Conservation (phyloP, 805 yeast genomes). For the Yarrowia divulgata region DNA sequence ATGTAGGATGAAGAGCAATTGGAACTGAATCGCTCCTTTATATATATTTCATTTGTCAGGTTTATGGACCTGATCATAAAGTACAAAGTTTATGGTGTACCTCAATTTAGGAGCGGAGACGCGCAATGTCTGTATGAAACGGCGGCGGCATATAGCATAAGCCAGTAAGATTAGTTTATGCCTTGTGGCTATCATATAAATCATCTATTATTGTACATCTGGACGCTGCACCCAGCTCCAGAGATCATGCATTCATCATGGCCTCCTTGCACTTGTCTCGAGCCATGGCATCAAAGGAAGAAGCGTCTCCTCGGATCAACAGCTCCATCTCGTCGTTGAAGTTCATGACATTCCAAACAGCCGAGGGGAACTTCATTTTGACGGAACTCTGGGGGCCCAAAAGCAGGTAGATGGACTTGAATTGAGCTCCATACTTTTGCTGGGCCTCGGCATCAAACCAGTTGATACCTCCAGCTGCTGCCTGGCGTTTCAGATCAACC, state of each 20-base stretch:
- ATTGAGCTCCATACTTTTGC: slow-evolving; percentile 30
- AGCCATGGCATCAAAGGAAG: neutral
- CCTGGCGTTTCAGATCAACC: slow-evolving; percentile 28
- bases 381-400: slow-evolving; percentile 31
- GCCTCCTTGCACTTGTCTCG: slow-evolving; percentile 6
- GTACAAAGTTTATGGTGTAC: neutral
- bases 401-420: slow-evolving; percentile 25
- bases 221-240: neutral
- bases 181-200: neutral
- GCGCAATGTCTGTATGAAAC: too few species aligned
- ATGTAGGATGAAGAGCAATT: neutral
- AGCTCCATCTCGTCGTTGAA: slow-evolving; percentile 34
- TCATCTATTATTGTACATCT: slow-evolving; percentile 13
- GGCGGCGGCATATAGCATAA: too few species aligned
- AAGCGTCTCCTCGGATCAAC: slow-evolving; percentile 13
- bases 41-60: neutral
- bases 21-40: neutral
- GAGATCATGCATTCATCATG: neutral
- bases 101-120: too few species aligned
- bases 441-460: slow-evolving; percentile 36
- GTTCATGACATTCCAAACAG: slow-evolving; percentile 36
- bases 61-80: neutral
- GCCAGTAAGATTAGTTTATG: too few species aligned
- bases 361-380: slow-evolving; percentile 27
- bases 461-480: slow-evolving; percentile 29